Base-by-base conservation (phyloP, 2,329 filamentous ascomycete species). In the Fulvia fulva region DNA sequence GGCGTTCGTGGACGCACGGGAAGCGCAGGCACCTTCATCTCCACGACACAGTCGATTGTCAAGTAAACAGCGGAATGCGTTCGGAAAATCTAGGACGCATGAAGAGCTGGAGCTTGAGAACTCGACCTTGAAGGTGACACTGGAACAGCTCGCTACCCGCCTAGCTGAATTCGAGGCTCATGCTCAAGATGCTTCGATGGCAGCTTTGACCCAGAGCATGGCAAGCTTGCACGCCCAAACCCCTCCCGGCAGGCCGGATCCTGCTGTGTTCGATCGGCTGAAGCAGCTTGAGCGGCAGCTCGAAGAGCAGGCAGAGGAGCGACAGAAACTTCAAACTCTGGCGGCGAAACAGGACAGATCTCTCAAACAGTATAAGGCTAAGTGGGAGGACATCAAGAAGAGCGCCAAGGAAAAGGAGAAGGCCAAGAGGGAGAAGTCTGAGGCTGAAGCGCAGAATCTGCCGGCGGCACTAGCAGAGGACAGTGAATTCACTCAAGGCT, bases 81-180 rank as follows among this genome's bases (percentile, higher is more conserved):
- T 65, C 51, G 71, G 64, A 50, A 72, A 67, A 43, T 77, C 77
- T 61, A 93, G 91, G 70, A 89, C 88, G 2, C 80, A 91, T 62
- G 94, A 99, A 73, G 94, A 99, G 74, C 81, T 97, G 9, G 86
- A 88, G 63, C 83, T 93, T 51, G 91, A 97, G 71, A 99, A 97
- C 73, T 83, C 88, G 62, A 89, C 89, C 9, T 81, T 97, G 52
- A 93, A 94, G 68, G 84, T 88, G 57, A 86, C 91, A 66, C 84
- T 96, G 8, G 92, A 97, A 74, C 91, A 90, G 51, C 83, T 97
- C 34, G 90, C 89, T 62, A 90, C 88, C 67, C 85, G 93, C 0
- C 82, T 99, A n/a, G 89, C 94, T 68, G 88, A 91, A 62, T 99
- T 96, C 76, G 93, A 99, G 74, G 87, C 91, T 41, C 92, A 90